These are phyloP conservation scores for Suillus cothurnatus DNA, from an alignment of 768 basidiomycete species.

Conservation along the genomic window DNA sequence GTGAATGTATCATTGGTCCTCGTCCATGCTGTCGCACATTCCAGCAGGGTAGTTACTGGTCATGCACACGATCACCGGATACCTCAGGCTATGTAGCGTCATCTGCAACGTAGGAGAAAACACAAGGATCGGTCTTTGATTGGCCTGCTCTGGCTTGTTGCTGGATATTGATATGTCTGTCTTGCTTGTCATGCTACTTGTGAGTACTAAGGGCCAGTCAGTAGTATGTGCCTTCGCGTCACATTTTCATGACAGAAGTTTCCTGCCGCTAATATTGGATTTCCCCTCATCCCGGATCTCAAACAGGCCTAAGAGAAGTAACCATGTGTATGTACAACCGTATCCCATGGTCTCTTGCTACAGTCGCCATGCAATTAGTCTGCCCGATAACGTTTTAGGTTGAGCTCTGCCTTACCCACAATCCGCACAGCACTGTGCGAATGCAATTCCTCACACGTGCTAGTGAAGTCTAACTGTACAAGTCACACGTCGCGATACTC, in stretches of 20 bases:
- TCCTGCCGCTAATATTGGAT: not conserved
- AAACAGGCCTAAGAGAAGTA: not conserved
- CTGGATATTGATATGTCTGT: not conserved
- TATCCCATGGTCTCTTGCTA: not conserved
- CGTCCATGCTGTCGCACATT: not conserved
- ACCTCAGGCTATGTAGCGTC: not conserved
- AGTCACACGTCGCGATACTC: not conserved
- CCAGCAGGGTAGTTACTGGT: not conserved
- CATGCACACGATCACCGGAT: not conserved
- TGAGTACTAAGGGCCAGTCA: not conserved
- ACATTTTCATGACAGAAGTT: not conserved
- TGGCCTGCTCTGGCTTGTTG: not conserved
- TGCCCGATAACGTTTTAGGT: conserved; percentile 7
- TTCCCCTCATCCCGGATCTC: not conserved
- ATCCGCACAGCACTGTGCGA: not conserved
- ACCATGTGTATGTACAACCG: not conserved
- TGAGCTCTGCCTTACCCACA: not conserved
- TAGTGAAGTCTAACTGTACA: not conserved
- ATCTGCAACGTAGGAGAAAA: not conserved
- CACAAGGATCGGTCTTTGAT: not conserved
- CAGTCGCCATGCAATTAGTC: not conserved
- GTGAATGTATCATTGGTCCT: not conserved
- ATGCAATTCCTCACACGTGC: not conserved
- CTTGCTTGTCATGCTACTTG: not conserved
- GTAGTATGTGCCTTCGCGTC: not conserved